Evolutionary conservation across 2,329 filamentous ascomycete species (phyloP).

Genomic region (Aspergillus ruber): DNA sequence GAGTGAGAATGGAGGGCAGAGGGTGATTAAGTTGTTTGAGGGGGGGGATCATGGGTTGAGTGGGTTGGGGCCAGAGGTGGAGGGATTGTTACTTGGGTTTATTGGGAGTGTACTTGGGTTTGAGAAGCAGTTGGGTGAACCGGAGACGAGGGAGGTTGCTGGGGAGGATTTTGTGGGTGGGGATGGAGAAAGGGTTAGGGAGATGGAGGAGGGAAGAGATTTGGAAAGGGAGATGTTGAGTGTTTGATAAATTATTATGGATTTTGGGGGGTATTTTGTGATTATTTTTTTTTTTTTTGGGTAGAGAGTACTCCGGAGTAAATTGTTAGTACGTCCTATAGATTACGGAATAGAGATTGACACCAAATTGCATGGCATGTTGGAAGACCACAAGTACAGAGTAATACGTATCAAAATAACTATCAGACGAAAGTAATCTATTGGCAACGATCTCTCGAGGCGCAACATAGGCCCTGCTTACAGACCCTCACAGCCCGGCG

Average conservation of each 20-base stretch:
- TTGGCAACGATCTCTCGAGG: too few species aligned
- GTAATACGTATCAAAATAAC: too few species aligned
- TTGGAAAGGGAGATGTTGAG: slow-evolving; percentile 11
- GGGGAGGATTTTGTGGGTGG: slow-evolving; percentile 16
- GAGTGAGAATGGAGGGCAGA: slow-evolving; percentile 21
- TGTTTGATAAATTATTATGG: slow-evolving; percentile 2
- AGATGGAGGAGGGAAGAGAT: slow-evolving; percentile 29
- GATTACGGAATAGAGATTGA: slow-evolving; percentile 5
- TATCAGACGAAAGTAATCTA: too few species aligned
- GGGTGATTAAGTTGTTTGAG: slow-evolving; percentile 34
- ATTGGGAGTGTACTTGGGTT: slow-evolving; percentile 29
- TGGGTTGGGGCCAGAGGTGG: slow-evolving; percentile 30
- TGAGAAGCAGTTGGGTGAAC: slow-evolving; percentile 8
- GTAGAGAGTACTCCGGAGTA: too few species aligned
- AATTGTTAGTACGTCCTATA: too few species aligned
- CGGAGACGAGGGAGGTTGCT: slow-evolving; percentile 9
- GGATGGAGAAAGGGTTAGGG: slow-evolving; percentile 18
- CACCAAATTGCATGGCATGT: slow-evolving; percentile 1
- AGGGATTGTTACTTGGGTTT: slow-evolving; percentile 36
- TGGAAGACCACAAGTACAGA: too few species aligned
- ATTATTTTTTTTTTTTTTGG: too few species aligned
- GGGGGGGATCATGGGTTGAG: slow-evolving; percentile 39
- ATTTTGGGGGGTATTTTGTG: not conserved
- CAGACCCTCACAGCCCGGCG: not conserved
- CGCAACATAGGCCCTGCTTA: not conserved